Evolutionary conservation across 1,139 yeast genomes (phyloP).

Genomic region (Pichia sp.): DNA sequence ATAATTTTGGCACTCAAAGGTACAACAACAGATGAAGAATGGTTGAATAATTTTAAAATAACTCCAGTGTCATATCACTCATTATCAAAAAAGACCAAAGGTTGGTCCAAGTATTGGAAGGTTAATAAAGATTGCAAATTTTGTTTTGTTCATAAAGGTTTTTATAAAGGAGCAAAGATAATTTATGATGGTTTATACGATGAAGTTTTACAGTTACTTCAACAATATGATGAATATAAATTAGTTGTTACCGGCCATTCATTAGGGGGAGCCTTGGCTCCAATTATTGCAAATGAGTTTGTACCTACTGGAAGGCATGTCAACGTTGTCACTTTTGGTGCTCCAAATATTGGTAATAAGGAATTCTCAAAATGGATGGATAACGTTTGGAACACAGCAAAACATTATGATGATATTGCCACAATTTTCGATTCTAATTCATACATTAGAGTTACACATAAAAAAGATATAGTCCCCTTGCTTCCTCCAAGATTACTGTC

Average conservation of each 20-base stretch:
- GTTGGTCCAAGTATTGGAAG: conserved; percentile 19
- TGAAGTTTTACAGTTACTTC: conserved; percentile 33
- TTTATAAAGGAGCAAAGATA: conserved; percentile 25
- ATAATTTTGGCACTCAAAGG: conserved; percentile 50
- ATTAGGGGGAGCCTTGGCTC: conserved; percentile 64
- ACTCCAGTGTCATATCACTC: conserved; percentile 38
- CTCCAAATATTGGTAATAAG: conserved; percentile 56
- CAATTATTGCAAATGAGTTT: conserved; percentile 54
- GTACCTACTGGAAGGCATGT: conserved; percentile 46
- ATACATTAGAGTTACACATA: conserved; percentile 47
- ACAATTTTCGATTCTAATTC: conserved; percentile 24
- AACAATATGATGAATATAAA: conserved; percentile 40
- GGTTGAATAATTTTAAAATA: conserved; percentile 47
- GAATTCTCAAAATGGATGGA: conserved; percentile 47
- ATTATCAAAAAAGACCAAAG: conserved; percentile 19
- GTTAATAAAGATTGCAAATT: conserved; percentile 32
- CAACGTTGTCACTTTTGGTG: conserved; percentile 50
- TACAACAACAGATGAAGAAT: conserved; percentile 49
- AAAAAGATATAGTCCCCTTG: conserved; percentile 49
- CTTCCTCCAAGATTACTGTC: conserved; percentile 39
- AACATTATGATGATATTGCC: not conserved
- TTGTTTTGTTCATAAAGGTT: conserved; percentile 59
- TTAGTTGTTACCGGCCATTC: conserved; percentile 63
- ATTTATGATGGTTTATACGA: conserved; percentile 38
- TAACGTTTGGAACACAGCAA: conserved; percentile 36